phyloP scores from a whole-genome alignment of 345 rosid species.

The Aquilaria sinensis region DNA sequence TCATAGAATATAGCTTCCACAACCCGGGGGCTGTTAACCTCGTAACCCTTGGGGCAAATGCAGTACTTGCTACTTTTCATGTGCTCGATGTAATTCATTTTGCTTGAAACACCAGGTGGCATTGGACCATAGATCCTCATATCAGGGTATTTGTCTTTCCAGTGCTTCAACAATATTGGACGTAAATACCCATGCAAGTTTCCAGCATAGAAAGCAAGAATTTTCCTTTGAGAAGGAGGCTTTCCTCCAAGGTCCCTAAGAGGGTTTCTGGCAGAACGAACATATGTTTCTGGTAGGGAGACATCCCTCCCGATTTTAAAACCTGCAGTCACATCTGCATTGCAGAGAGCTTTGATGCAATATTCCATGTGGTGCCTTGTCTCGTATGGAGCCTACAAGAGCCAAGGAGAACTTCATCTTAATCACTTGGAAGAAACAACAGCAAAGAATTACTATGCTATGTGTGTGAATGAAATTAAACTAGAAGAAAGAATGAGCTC shows the following conservation, averaged over 20 bases:
- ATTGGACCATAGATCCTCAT: constrained; percentile 79
- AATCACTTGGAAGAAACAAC: no score
- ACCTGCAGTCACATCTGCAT: constrained; percentile 79
- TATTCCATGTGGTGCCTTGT: constrained; percentile 98
- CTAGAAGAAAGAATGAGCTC: no score
- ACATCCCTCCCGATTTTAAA: constrained; percentile 95
- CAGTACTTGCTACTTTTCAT: constrained; percentile 96
- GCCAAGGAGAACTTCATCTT: background rate
- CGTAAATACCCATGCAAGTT: constrained; percentile 80
- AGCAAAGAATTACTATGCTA: no score
- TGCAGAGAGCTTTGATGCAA: constrained; percentile 92
- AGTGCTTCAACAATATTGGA: constrained; percentile 55
- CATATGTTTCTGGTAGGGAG: constrained; percentile 91
- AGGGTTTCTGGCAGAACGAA: constrained; percentile 88
- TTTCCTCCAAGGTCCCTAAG: constrained; percentile 87
- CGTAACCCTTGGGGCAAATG: constrained; percentile 85
- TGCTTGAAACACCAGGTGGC: constrained; percentile 89
- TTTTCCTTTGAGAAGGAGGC: constrained; percentile 55
- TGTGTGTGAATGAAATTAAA: no score
- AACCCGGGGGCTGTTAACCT: constrained; percentile 94
- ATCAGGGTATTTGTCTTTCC: constrained; percentile 82
- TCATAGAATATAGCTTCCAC: constrained; percentile 88
- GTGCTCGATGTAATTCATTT: constrained; percentile 81
- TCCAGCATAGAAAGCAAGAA: constrained; percentile 93
- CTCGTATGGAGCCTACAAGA: constrained; percentile 88